These are phyloP conservation scores for Ambrosia hybrid DNA, from an alignment of 140 eudicot species.

Conservation along the genomic window DNA sequence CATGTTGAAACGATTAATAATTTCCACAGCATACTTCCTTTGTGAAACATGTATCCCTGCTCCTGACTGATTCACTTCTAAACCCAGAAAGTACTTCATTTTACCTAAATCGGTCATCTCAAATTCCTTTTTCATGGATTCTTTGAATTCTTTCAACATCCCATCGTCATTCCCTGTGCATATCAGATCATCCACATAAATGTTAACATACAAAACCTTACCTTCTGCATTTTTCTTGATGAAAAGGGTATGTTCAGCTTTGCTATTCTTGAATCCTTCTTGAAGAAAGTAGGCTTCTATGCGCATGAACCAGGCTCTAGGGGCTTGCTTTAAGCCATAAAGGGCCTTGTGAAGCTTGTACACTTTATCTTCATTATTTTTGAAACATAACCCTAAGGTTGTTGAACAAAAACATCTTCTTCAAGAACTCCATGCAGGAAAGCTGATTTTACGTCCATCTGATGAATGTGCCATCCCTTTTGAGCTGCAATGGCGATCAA, in stretches of 20 bases:
- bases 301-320: neutral
- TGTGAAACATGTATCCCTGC: neutral
- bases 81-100: neutral
- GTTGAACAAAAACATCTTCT: too few relatives aligned
- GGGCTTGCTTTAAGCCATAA: neutral
- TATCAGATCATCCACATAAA: neutral
- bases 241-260: too few relatives aligned
- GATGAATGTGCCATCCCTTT: too few relatives aligned
- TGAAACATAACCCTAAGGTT: too few relatives aligned
- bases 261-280: too few relatives aligned
- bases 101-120: neutral
- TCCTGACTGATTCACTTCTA: too few relatives aligned
- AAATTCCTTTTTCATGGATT: too few relatives aligned
- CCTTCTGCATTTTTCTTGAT: neutral
- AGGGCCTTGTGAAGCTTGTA: neutral
- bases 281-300: neutral
- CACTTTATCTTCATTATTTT: too few relatives aligned
- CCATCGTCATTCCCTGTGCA: neutral
- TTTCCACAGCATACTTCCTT: neutral
- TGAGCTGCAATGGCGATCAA: neutral
- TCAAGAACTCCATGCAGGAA: too few relatives aligned
- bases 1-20: neutral
- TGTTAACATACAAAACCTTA: neutral
- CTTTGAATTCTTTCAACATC: neutral
- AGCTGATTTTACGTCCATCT: too few relatives aligned